Conservation (phyloP, 345 rosid species). For the Pugionium dolabratum region DNA sequence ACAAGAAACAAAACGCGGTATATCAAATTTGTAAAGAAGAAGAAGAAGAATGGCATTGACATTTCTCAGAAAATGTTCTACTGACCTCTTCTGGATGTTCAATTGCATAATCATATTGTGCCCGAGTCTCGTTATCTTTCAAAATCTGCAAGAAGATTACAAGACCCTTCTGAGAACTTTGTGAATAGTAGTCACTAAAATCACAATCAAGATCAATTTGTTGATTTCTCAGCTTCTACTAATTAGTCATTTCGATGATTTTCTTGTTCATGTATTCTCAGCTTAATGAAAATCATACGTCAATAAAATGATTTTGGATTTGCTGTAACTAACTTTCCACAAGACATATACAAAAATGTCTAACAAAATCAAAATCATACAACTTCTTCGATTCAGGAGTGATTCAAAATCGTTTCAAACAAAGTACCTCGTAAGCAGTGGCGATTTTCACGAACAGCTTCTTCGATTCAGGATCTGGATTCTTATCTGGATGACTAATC, state of each 20-base stretch:
- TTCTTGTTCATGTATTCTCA: background rate
- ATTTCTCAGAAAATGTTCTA: background rate
- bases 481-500: constrained; percentile 89
- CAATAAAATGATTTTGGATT: background rate
- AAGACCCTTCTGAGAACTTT: constrained; percentile 1
- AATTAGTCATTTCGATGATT: constrained; percentile 1
- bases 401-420: background rate
- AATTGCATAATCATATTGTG: constrained; percentile 91
- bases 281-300: background rate
- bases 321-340: background rate
- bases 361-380: background rate
- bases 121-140: constrained; percentile 94
- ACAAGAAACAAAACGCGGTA: constrained; percentile 13
- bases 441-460: constrained; percentile 90
- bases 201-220: constrained; percentile 6
- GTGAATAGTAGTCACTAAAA: background rate
- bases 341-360: background rate
- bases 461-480: constrained; percentile 93
- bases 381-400: background rate
- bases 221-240: background rate
- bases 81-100: constrained; percentile 94
- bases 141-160: constrained; percentile 57
- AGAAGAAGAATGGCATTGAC: constrained; percentile 15
- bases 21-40: background rate
- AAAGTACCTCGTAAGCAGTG: constrained; percentile 90